Evolutionary conservation across 1,284 basidiomycete species (phyloP).

Genomic region (Boletus smithii): DNA sequence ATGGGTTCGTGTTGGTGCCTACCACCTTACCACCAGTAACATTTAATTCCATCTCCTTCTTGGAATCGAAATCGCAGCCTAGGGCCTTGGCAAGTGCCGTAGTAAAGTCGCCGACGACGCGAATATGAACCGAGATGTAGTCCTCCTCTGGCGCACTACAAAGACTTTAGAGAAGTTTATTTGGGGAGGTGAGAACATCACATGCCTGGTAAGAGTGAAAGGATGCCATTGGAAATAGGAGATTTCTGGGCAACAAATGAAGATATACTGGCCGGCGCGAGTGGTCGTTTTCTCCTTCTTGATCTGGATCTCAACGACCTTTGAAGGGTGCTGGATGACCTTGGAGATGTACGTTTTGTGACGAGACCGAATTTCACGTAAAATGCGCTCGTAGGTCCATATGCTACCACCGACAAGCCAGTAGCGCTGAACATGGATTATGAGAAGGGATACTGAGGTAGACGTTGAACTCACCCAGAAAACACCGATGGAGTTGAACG

Average conservation of each 20-base stretch:
- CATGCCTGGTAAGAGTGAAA: slow-evolving; percentile 80
- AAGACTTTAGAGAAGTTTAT: slow-evolving; percentile 3
- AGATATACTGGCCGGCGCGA: slow-evolving; percentile 86
- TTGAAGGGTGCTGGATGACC: slow-evolving; percentile 89
- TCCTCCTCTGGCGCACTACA: slow-evolving; percentile 83
- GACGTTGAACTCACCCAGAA: slow-evolving; percentile 71
- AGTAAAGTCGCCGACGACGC: slow-evolving; percentile 85
- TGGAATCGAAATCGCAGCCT: slow-evolving; percentile 77
- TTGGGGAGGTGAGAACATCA: slow-evolving; percentile 1
- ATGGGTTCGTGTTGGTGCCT: slow-evolving; percentile 53
- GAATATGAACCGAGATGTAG: slow-evolving; percentile 87
- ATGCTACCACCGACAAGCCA: slow-evolving; percentile 85
- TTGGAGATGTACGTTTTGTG: slow-evolving; percentile 88
- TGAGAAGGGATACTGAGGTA: background rate
- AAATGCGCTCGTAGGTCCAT: slow-evolving; percentile 80
- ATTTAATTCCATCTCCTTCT: slow-evolving; percentile 46
- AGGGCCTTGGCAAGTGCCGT: slow-evolving; percentile 71
- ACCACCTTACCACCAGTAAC: slow-evolving; percentile 55
- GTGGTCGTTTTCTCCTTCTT: slow-evolving; percentile 85
- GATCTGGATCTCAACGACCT: slow-evolving; percentile 89
- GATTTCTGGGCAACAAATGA: slow-evolving; percentile 80
- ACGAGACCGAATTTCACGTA: slow-evolving; percentile 83
- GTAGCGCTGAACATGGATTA: slow-evolving; percentile 57
- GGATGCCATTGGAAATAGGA: slow-evolving; percentile 95
- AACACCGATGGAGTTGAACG: slow-evolving; percentile 78